A percentile compares a stretch with the other conserved stretches of the same genome.
phyloP scores from a whole-genome alignment of 192 early-diverging fungal genomes.

The Entomortierella lignicola region DNA sequence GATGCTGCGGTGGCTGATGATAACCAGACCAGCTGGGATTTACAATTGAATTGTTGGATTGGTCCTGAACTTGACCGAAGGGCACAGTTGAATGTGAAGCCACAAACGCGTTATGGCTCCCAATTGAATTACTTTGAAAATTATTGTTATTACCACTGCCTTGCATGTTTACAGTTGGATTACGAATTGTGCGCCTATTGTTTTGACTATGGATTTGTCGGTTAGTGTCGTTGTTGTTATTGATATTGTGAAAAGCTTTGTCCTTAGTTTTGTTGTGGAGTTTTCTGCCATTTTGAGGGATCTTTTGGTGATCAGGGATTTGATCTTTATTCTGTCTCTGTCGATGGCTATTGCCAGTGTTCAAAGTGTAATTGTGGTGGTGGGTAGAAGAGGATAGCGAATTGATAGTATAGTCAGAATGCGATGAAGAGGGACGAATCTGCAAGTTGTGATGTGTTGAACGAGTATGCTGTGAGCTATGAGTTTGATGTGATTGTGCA shows the following conservation, averaged over 20 bases:
- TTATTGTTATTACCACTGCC: background rate
- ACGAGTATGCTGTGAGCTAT: background rate
- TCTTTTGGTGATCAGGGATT: background rate
- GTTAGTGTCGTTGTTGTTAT: conserved; percentile 17
- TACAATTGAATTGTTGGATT: background rate
- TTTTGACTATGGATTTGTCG: conserved; percentile 17
- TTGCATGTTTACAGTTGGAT: background rate
- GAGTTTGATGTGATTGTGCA: too few relatives aligned
- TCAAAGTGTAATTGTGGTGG: background rate
- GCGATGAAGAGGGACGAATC: too few relatives aligned
- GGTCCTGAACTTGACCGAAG: background rate
- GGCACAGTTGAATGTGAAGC: background rate
- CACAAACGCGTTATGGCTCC: background rate
- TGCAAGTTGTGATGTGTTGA: too few relatives aligned
- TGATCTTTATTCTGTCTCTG: background rate
- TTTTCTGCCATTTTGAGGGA: background rate
- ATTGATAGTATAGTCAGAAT: too few relatives aligned
- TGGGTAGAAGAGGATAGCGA: background rate
- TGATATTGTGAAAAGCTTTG: background rate
- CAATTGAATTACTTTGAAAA: background rate
- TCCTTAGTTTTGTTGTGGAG: background rate
- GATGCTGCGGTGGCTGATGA: conserved; percentile 16
- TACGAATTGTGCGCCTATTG: conserved; percentile 18
- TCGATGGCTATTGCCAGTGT: too few relatives aligned
- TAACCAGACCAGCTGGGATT: conserved; percentile 40